phyloP scores from a whole-genome alignment of 805 yeast genomes.

The Komagataella populi region DNA sequence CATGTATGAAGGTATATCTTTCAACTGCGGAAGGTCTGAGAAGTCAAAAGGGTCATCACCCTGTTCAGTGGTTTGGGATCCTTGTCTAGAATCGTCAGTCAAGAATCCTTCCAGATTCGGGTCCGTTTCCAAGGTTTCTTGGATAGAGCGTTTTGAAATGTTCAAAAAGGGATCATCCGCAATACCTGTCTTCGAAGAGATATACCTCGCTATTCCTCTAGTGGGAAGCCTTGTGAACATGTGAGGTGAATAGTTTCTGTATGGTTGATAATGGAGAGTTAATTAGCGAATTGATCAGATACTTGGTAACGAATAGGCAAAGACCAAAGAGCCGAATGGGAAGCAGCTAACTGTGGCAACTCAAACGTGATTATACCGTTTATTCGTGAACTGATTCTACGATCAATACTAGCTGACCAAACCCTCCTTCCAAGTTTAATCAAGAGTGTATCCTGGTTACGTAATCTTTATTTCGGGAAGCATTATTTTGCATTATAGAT shows the following conservation, averaged over 20 bases:
- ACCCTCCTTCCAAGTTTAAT: too few species aligned
- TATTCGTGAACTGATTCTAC: too few species aligned
- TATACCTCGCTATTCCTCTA: neutral
- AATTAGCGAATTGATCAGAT: neutral
- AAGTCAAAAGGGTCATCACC: slow-evolving; percentile 11
- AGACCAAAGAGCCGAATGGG: too few species aligned
- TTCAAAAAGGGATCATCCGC: slow-evolving; percentile 7
- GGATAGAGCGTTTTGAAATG: neutral
- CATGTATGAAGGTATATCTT: neutral
- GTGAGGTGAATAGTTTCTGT: neutral
- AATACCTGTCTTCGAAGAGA: neutral
- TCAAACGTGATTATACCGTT: too few species aligned
- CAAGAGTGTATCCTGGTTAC: too few species aligned
- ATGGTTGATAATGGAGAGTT: neutral
- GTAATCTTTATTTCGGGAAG: too few species aligned
- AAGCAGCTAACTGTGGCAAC: too few species aligned
- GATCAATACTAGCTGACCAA: too few species aligned
- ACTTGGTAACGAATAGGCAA: neutral
- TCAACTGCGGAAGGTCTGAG: slow-evolving; percentile 9
- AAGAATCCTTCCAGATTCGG: slow-evolving; percentile 16
- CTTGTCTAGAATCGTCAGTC: slow-evolving; percentile 2
- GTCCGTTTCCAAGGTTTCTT: slow-evolving; percentile 9
- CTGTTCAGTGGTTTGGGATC: neutral
- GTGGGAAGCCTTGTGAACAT: neutral
- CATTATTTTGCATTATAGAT: neutral